A percentile compares a stretch with the other conserved stretches of the same genome.
Evolutionary conservation across 2,329 filamentous ascomycete genomes (phyloP).

Genomic region (Colletotrichum sp.): DNA sequence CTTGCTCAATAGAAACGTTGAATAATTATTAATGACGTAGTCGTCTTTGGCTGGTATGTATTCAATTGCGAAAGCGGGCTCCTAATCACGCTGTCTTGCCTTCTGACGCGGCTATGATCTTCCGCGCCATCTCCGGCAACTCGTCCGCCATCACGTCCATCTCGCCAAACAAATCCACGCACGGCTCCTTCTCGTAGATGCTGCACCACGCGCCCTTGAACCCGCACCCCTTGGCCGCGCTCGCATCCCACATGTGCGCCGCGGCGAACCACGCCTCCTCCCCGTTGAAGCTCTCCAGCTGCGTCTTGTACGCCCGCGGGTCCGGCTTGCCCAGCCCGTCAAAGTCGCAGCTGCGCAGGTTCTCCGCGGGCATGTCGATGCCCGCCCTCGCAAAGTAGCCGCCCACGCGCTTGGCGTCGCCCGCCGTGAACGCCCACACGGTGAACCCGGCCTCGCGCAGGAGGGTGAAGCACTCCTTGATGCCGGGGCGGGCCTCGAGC

Average conservation of each 20-base stretch:
- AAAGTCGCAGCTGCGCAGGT: slow-evolving; percentile 56
- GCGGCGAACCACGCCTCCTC: slow-evolving; percentile 60
- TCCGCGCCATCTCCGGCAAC: slow-evolving; percentile 52
- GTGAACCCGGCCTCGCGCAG: slow-evolving; percentile 52
- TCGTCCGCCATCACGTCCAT: slow-evolving; percentile 56
- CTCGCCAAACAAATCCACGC: slow-evolving; percentile 52
- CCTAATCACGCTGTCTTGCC: not conserved
- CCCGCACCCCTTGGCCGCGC: slow-evolving; percentile 53
- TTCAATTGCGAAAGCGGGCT: not conserved
- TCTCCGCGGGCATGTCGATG: slow-evolving; percentile 53
- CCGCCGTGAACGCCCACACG: slow-evolving; percentile 59
- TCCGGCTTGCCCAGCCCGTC: slow-evolving; percentile 55
- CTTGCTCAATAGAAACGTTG: not conserved
- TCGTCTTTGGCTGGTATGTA: not conserved
- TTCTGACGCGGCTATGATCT: slow-evolving; percentile 33
- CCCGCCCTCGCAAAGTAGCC: slow-evolving; percentile 56
- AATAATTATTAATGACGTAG: not conserved
- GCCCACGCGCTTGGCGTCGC: slow-evolving; percentile 51
- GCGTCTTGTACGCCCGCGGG: slow-evolving; percentile 46
- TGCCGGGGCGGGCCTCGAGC: slow-evolving; percentile 41
- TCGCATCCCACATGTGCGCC: slow-evolving; percentile 65
- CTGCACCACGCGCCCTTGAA: slow-evolving; percentile 59
- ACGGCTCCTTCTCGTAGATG: slow-evolving; percentile 55
- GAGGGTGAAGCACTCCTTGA: slow-evolving; percentile 43
- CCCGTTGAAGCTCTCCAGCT: slow-evolving; percentile 44